phyloP scores from a whole-genome alignment of 2,329 filamentous ascomycete species.

The Fusarium proliferatum region DNA sequence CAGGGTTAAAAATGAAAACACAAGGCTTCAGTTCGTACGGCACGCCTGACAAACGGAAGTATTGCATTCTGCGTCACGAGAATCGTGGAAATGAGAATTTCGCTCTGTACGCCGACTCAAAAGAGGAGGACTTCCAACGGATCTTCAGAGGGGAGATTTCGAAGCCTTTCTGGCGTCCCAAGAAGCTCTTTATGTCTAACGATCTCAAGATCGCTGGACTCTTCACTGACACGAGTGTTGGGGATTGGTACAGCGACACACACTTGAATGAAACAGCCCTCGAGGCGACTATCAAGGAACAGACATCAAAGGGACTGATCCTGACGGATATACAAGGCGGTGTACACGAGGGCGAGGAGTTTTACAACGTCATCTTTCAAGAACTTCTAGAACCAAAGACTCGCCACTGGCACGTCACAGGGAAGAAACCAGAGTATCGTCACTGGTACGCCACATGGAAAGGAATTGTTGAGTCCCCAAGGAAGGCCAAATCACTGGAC shows the following conservation, averaged over 20 bases:
- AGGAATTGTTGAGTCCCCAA: neutral
- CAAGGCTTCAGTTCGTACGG: conserved; percentile 33
- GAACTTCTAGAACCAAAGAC: conserved; percentile 1
- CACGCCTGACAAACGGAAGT: conserved; percentile 12
- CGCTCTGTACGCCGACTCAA: neutral
- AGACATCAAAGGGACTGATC: neutral
- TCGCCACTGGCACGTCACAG: conserved; percentile 13
- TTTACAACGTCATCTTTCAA: conserved; percentile 29
- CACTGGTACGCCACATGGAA: conserved; percentile 18
- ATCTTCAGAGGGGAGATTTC: neutral
- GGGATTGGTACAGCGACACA: conserved; percentile 12
- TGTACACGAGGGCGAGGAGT: neutral
- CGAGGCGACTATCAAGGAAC: neutral
- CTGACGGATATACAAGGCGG: conserved; percentile 32
- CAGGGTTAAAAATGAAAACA: neutral
- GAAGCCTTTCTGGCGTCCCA: conserved; percentile 31
- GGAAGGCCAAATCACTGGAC: neutral
- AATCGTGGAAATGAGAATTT: conserved; percentile 29
- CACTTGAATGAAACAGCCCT: conserved; percentile 4
- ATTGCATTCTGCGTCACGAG: conserved; percentile 32
- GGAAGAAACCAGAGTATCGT: neutral
- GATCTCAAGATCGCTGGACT: conserved; percentile 29
- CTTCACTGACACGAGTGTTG: conserved; percentile 27
- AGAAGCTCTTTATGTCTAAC: conserved; percentile 27
- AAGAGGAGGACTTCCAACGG: neutral